phyloP scores from a whole-genome alignment of 1,284 basidiomycete genomes.

The Ceratorhiza oryzae-sativae region DNA sequence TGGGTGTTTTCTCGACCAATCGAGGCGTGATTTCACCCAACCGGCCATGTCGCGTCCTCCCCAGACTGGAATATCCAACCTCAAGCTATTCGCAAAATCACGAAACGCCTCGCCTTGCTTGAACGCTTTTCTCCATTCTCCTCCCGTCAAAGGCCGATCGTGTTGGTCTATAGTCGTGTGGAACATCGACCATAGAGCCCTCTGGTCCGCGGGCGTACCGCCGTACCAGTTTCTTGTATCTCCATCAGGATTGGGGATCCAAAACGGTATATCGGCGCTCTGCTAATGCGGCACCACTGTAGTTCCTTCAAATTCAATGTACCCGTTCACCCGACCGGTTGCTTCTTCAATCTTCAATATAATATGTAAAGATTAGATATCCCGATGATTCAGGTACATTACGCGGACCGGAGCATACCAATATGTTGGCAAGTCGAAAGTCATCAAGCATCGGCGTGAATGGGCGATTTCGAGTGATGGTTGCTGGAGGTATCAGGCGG shows the following conservation, averaged over 20 bases:
- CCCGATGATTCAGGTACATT: too few species aligned
- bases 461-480: neutral
- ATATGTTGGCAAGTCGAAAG: neutral
- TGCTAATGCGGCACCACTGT: constrained; percentile 44
- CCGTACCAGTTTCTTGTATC: neutral
- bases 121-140: neutral
- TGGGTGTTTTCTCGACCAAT: neutral
- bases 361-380: too few species aligned
- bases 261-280: constrained; percentile 41
- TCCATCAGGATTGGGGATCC: constrained; percentile 13
- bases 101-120: neutral
- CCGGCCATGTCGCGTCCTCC: neutral
- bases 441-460: neutral
- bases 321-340: constrained; percentile 42
- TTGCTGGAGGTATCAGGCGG: neutral
- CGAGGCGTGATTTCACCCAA: neutral
- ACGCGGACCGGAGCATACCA: neutral
- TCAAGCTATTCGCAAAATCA: neutral
- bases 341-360: neutral
- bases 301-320: constrained; percentile 45
- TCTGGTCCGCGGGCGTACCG: neutral
- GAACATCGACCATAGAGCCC: neutral
- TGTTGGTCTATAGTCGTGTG: neutral
- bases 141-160: neutral
- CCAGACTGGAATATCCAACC: neutral